Base-by-base conservation (phyloP, 352 stramenopile species). In the Globisporangium paroecandrum region DNA sequence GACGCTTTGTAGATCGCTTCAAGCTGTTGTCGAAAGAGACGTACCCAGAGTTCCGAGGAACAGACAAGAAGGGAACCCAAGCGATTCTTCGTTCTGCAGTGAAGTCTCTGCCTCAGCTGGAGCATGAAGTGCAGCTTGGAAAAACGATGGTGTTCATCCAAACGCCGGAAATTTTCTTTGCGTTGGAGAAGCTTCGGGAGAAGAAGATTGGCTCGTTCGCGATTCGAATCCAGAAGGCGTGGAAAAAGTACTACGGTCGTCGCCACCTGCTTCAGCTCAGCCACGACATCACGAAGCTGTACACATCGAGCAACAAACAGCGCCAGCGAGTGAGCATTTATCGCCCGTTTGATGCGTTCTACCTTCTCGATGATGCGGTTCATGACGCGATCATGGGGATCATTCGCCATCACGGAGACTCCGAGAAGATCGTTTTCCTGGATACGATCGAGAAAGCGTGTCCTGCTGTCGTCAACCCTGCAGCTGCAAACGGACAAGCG, bases 91-190 rank as follows among this genome's bases (percentile, higher is more conserved):
- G 87, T 1, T 74, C 83, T n/a, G 91, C 88, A 4, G 82, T 86
- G 1, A 95, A 93, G 54, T 63, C 72, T 0, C 74, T 91, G 1
- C 84, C 81, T 9, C 79, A 91, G 18, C 72, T 95, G n/a, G 83
- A 94, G 58, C 76, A 72, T 2, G 88, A 97, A 68, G 87, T 91
- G 22, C 89, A 98, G 64, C 77, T 96, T 24, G 91, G 91, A 59
- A 94, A 96, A 65, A 83, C 86, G 4, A 98, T 97, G 86, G 77
- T 98, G 20, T 98, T 98, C 57, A 95, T 98, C 56, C 87, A 93
- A 58, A 93, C 88, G 4, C 90, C 91, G 0, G 89, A 96, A 71
- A 94, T 81, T 4, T 95, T 96, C 70, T 97, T 97, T 64, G 81
- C 87, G 29, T 71, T 98, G 10, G 91, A 98, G 68, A 94, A 95